A percentile compares a stretch with the other conserved stretches of the same genome.
Evolutionary conservation across 1,284 basidiomycete species (phyloP).

Genomic region (Calocybe gambosa): DNA sequence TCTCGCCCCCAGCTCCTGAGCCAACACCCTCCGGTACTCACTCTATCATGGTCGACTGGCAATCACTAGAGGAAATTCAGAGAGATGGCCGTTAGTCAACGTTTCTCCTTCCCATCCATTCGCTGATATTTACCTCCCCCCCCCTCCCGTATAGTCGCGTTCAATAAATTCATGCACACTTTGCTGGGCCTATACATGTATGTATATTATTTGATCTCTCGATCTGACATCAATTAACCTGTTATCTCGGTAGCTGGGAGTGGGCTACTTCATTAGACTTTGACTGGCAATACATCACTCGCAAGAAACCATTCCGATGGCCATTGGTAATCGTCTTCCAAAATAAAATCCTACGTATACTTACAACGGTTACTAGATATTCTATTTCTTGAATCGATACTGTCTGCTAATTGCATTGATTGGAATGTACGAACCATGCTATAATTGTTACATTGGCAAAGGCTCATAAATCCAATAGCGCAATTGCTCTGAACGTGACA

Average conservation of each 20-base stretch:
- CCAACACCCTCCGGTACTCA: conserved; percentile 8
- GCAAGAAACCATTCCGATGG: conserved; percentile 58
- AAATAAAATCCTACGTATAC: not conserved
- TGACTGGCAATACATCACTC: conserved; percentile 59
- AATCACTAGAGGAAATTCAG: conserved; percentile 42
- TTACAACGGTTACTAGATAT: conserved; percentile 36
- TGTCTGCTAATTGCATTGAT: conserved; percentile 60
- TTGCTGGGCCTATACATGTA: conserved; percentile 66
- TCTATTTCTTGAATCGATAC: conserved; percentile 73
- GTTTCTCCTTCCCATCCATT: not conserved
- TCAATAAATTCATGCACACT: conserved; percentile 60
- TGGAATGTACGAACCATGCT: conserved; percentile 50
- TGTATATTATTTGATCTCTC: conserved; percentile 18
- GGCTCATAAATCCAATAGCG: conserved; percentile 27
- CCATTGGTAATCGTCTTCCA: conserved; percentile 40
- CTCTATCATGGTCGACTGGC: conserved; percentile 51
- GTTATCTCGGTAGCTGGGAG: conserved; percentile 45
- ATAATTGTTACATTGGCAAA: not conserved
- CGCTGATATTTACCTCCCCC: conserved; percentile 10
- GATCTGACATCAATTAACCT: not conserved
- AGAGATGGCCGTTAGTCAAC: conserved; percentile 43
- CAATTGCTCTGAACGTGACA: conserved; percentile 52
- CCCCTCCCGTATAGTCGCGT: conserved; percentile 40
- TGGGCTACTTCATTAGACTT: conserved; percentile 60
- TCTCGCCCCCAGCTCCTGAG: conserved; percentile 13